Conservation (phyloP, 306 rosid species). For the Gleditsia sinensis region DNA sequence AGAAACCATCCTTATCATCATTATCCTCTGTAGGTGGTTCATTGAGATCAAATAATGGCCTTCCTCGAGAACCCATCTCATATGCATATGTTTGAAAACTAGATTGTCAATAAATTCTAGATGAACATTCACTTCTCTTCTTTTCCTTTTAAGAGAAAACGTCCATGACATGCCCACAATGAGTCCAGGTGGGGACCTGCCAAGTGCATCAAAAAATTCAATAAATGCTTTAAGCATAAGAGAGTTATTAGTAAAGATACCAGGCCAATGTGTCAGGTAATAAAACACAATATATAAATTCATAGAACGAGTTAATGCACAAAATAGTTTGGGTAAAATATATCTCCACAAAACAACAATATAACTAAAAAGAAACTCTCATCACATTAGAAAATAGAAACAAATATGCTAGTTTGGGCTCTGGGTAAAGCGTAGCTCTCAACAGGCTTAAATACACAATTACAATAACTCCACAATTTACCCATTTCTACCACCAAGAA, state of each 20-base stretch:
- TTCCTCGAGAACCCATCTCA: conserved; percentile 98
- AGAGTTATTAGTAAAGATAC: background rate
- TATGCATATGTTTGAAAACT: conserved; percentile 76
- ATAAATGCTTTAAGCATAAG: background rate
- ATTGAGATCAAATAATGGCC: conserved; percentile 89
- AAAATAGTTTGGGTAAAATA: background rate
- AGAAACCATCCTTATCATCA: conserved; percentile 57
- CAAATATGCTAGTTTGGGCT: background rate
- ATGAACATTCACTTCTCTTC: conserved; percentile 32
- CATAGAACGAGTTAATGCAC: background rate
- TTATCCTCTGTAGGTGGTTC: conserved; percentile 90
- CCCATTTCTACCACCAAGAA: background rate
- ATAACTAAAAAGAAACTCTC: background rate
- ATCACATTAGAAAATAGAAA: background rate
- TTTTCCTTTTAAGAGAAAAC: conserved; percentile 41
- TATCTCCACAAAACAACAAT: background rate
- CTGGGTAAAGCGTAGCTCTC: background rate
- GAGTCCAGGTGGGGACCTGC: conserved; percentile 25
- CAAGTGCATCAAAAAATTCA: conserved; percentile 10
- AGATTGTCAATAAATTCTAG: conserved; percentile 34
- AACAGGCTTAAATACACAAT: background rate
- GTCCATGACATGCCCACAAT: conserved; percentile 56
- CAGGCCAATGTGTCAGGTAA: background rate
- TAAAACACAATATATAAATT: background rate
- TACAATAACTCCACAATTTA: background rate